These are phyloP conservation scores for Sequoiadendron giganteum DNA, from an alignment of 75 land plant species.

Conservation along the genomic window DNA sequence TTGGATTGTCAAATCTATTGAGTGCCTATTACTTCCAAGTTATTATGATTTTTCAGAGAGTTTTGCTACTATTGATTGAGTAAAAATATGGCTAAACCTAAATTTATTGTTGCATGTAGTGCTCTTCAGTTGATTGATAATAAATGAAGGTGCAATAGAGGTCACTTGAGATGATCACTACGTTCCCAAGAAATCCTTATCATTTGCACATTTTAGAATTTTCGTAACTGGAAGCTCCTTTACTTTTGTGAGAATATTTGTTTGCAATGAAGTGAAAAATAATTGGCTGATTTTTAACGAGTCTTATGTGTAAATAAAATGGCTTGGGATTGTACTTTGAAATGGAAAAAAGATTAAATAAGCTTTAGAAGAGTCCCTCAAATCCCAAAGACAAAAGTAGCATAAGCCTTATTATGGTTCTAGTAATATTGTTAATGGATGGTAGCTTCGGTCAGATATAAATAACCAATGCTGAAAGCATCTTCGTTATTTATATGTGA, in stretches of 20 bases:
- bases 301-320: background rate
- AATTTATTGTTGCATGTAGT: background rate
- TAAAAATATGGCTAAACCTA: background rate
- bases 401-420: background rate
- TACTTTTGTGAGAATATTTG: background rate
- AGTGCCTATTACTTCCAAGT: too few species aligned
- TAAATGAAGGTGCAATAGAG: background rate
- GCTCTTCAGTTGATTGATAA: background rate
- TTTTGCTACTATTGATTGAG: too few species aligned
- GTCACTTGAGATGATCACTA: background rate
- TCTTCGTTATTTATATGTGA: too few species aligned
- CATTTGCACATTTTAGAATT: background rate
- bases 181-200: background rate
- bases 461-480: too few species aligned
- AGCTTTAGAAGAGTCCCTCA: background rate
- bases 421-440: too few species aligned
- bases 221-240: background rate
- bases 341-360: background rate
- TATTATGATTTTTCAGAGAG: too few species aligned
- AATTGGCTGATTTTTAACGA: background rate
- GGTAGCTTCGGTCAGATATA: too few species aligned
- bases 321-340: background rate
- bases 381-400: background rate
- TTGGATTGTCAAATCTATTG: too few species aligned
- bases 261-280: background rate